Conservation (phyloP, 139 green algal species). For the Zygnema circumcarinatum region DNA sequence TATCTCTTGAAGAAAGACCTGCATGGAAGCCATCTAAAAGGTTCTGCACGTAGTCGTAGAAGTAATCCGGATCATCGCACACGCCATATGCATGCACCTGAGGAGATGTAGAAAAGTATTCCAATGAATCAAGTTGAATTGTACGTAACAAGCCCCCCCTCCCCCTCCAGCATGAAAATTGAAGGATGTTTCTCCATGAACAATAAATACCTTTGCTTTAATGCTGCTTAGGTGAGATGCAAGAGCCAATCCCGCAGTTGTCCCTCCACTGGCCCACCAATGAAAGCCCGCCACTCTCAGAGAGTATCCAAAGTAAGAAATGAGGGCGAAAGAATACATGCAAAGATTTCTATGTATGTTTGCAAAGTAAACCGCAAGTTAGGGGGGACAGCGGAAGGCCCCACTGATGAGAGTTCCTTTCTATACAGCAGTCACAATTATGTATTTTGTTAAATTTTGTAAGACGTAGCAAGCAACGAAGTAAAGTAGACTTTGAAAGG, state of each 20-base stretch:
- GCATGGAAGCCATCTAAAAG: slow-evolving; percentile 73
- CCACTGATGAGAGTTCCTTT: too few species aligned
- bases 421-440: too few species aligned
- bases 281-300: too few species aligned
- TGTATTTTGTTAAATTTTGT: too few species aligned
- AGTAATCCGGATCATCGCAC: slow-evolving; percentile 85
- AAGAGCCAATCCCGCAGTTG: slow-evolving; percentile 83
- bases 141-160: too few species aligned
- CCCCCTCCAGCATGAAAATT: too few species aligned
- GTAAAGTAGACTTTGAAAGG: too few species aligned
- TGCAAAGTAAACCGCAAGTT: too few species aligned
- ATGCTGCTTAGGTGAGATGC: slow-evolving; percentile 72
- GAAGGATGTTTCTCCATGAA: too few species aligned
- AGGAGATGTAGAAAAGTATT: not conserved
- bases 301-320: not conserved
- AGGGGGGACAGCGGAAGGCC: too few species aligned
- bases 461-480: too few species aligned
- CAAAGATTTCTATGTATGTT: too few species aligned
- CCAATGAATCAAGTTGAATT: not conserved
- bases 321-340: not conserved
- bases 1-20: not conserved
- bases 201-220: slow-evolving; percentile 62
- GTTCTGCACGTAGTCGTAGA: slow-evolving; percentile 82
- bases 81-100: slow-evolving; percentile 76
- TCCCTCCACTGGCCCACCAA: slow-evolving; percentile 71